These are phyloP conservation scores for Boletales sp. DNA, from an alignment of 768 basidiomycete genomes.

Conservation along the genomic window DNA sequence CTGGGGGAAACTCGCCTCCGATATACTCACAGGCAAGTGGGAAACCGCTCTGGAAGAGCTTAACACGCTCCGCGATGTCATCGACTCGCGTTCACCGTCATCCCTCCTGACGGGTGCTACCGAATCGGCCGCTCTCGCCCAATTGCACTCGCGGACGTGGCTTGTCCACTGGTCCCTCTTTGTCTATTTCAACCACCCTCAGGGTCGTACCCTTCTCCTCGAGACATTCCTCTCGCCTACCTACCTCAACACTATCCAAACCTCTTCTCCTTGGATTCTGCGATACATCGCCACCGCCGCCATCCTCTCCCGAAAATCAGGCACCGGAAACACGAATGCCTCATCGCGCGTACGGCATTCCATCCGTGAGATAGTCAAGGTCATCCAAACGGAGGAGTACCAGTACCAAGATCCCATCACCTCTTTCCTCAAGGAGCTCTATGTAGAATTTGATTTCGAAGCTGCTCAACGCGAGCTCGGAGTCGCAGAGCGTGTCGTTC, in stretches of 20 bases:
- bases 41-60: slow-evolving; percentile 93
- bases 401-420: slow-evolving; percentile 95
- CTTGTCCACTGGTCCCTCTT: slow-evolving; percentile 97
- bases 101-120: slow-evolving; percentile 42
- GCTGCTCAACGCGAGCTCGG: slow-evolving; percentile 82
- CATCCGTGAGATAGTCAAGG: slow-evolving; percentile 87
- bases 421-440: slow-evolving; percentile 88
- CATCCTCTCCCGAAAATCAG: slow-evolving; percentile 82
- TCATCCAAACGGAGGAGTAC: slow-evolving; percentile 93
- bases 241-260: slow-evolving; percentile 98
- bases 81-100: slow-evolving; percentile 73
- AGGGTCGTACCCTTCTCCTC: slow-evolving; percentile 87
- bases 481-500: slow-evolving; percentile 76
- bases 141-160: slow-evolving; percentile 95
- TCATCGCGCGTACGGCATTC: slow-evolving; percentile 82
- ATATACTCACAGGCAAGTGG: slow-evolving; percentile 94
- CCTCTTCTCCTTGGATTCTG: slow-evolving; percentile 89
- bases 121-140: slow-evolving; percentile 71
- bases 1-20: slow-evolving; percentile 98
- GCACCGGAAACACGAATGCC: slow-evolving; percentile 42
- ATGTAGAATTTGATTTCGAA: slow-evolving; percentile 95
- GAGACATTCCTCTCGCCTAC: slow-evolving; percentile 96
- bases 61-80: slow-evolving; percentile 88
- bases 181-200: slow-evolving; percentile 95
- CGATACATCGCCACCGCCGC: slow-evolving; percentile 93